Conservation (phyloP, 148 eudicot genomes). For the Rhododendron williamsianum region DNA sequence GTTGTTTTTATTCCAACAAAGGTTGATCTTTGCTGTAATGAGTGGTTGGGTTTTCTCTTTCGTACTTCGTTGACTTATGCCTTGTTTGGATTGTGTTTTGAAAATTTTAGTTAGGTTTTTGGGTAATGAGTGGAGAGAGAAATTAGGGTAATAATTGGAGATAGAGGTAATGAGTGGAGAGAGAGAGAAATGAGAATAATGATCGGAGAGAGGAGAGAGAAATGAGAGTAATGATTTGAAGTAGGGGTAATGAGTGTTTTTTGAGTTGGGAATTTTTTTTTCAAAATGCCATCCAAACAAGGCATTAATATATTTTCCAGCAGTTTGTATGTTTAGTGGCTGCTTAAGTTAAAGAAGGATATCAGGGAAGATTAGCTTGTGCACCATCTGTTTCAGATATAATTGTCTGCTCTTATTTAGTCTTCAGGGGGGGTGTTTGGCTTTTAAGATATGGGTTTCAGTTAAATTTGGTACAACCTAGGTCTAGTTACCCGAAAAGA, state of each 20-base stretch:
- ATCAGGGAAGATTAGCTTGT: not conserved
- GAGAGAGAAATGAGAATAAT: too few relatives aligned
- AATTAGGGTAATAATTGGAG: too few relatives aligned
- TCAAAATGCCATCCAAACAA: too few relatives aligned
- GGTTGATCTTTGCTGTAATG: not conserved
- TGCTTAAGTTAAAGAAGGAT: not conserved
- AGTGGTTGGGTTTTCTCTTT: not conserved
- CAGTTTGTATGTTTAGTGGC: not conserved
- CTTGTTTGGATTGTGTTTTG: too few relatives aligned
- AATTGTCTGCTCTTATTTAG: not conserved
- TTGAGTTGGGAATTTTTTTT: too few relatives aligned
- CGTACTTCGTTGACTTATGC: not conserved
- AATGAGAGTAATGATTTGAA: too few relatives aligned
- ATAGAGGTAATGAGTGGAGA: too few relatives aligned
- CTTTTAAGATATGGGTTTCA: not conserved
- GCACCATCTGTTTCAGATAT: not conserved
- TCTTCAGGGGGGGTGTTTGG: not conserved
- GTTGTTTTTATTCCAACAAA: not conserved
- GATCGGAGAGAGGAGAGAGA: too few relatives aligned
- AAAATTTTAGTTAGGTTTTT: too few relatives aligned
- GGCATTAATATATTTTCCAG: not conserved
- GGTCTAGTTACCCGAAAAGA: not conserved
- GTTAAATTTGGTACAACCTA: not conserved
- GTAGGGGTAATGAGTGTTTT: too few relatives aligned
- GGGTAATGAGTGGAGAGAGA: too few relatives aligned